Conservation (phyloP, 2,329 filamentous ascomycete genomes). For the Phyllosticta capitalensis region DNA sequence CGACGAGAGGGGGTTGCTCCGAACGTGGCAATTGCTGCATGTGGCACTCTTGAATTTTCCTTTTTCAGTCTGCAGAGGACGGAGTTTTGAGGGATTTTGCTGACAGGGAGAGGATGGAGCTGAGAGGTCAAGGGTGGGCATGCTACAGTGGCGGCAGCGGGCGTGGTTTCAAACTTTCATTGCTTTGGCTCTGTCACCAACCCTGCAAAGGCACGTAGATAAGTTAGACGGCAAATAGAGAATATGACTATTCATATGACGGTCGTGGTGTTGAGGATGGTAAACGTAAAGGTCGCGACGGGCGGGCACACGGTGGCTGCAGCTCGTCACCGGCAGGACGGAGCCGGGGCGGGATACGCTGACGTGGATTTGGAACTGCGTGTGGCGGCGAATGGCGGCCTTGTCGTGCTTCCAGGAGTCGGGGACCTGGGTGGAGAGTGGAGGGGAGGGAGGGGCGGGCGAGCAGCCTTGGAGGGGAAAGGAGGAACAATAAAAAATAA, state of each 20-base stretch:
- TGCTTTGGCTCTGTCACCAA: background rate
- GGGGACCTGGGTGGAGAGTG: background rate
- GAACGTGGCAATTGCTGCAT: background rate
- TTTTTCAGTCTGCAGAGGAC: background rate
- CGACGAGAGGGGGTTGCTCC: background rate
- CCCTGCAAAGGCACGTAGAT: background rate
- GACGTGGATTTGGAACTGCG: constrained; percentile 11
- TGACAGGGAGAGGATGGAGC: background rate
- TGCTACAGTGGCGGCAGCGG: background rate
- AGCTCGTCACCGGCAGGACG: constrained; percentile 3
- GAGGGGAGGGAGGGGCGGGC: background rate
- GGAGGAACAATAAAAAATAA: too few species aligned
- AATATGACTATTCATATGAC: too few species aligned
- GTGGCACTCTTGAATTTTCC: background rate
- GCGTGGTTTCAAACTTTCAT: background rate
- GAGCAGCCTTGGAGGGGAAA: background rate
- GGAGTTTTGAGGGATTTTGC: background rate
- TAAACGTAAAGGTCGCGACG: too few species aligned
- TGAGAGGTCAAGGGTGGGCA: background rate
- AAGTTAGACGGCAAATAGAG: background rate
- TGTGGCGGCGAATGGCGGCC: constrained; percentile 3
- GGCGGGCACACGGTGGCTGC: background rate
- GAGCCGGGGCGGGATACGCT: constrained; percentile 7
- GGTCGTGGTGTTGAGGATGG: too few species aligned
- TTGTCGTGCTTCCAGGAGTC: background rate